These are phyloP conservation scores for Leishmania amazonensis DNA, from an alignment of 208 protist genomes.

Conservation along the genomic window DNA sequence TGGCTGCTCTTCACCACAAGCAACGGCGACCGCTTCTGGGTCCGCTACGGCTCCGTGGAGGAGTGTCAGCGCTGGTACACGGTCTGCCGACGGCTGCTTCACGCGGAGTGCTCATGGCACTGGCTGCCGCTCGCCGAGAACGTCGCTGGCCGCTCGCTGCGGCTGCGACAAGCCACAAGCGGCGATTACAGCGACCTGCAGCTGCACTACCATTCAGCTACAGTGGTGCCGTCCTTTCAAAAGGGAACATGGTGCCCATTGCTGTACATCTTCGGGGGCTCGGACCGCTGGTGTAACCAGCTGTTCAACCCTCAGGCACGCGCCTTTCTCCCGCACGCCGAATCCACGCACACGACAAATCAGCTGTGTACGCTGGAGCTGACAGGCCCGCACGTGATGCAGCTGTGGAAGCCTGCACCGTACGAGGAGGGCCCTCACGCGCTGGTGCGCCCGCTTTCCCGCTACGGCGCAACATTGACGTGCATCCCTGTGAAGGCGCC, in stretches of 20 bases:
- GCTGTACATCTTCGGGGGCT: conserved; percentile 57
- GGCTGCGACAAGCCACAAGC: conserved; percentile 28
- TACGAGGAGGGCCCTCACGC: conserved; percentile 54
- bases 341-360: conserved; percentile 16
- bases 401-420: conserved; percentile 36
- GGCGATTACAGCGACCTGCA: conserved; percentile 42
- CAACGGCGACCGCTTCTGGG: conserved; percentile 69
- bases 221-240: conserved; percentile 26
- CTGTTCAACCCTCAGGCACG: conserved; percentile 36
- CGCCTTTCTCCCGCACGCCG: conserved; percentile 43
- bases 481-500: conserved; percentile 13
- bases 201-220: conserved; percentile 56
- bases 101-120: conserved; percentile 51
- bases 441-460: conserved; percentile 47
- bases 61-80: conserved; percentile 53
- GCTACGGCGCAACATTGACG: conserved; percentile 56
- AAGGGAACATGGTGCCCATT: conserved; percentile 21
- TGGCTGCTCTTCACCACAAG: conserved; percentile 64
- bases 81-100: conserved; percentile 38
- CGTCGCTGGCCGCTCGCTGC: conserved; percentile 18
- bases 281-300: conserved; percentile 26
- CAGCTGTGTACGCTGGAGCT: conserved; percentile 43
- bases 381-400: conserved; percentile 40
- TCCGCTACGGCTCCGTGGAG: conserved; percentile 46
- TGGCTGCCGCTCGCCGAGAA: conserved; percentile 51